A percentile compares a stretch with the other conserved stretches of the same genome.
Evolutionary conservation across 768 basidiomycete species (phyloP).

Genomic region (Xerocomellus dryophilus): DNA sequence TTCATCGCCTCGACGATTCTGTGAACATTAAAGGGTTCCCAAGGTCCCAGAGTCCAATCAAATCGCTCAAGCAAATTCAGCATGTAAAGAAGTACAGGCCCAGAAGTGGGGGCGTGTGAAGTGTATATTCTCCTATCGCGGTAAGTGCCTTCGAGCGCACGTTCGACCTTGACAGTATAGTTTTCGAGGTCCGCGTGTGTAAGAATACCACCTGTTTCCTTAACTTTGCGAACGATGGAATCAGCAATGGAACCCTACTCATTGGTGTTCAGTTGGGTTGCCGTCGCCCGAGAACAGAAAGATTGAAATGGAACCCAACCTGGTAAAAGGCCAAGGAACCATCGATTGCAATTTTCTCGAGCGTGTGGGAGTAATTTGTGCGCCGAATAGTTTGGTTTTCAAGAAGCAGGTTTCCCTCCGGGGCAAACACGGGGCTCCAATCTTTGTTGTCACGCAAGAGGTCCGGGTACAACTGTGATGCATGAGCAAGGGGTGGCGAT

Average conservation of each 20-base stretch:
- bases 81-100: constrained; percentile 88
- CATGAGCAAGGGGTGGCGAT: neutral
- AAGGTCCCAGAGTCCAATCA: constrained; percentile 45
- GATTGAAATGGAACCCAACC: constrained; percentile 38
- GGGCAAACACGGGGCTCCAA: constrained; percentile 84
- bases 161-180: constrained; percentile 67
- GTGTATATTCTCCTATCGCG: constrained; percentile 79
- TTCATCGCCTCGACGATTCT: constrained; percentile 83
- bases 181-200: constrained; percentile 67
- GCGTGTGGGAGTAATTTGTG: constrained; percentile 72
- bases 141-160: constrained; percentile 77
- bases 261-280: constrained; percentile 13
- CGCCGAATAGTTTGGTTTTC: constrained; percentile 75
- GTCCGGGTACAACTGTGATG: constrained; percentile 39
- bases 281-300: constrained; percentile 5
- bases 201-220: constrained; percentile 74
- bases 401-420: constrained; percentile 62
- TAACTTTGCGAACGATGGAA: constrained; percentile 68
- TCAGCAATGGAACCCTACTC: constrained; percentile 77
- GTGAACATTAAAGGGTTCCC: constrained; percentile 68
- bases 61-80: constrained; percentile 88
- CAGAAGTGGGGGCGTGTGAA: constrained; percentile 79
- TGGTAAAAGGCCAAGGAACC: constrained; percentile 85
- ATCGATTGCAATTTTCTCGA: constrained; percentile 66
- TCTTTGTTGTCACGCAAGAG: constrained; percentile 67